Conservation (phyloP, 441 rosid species). For the Hura crepitans region DNA sequence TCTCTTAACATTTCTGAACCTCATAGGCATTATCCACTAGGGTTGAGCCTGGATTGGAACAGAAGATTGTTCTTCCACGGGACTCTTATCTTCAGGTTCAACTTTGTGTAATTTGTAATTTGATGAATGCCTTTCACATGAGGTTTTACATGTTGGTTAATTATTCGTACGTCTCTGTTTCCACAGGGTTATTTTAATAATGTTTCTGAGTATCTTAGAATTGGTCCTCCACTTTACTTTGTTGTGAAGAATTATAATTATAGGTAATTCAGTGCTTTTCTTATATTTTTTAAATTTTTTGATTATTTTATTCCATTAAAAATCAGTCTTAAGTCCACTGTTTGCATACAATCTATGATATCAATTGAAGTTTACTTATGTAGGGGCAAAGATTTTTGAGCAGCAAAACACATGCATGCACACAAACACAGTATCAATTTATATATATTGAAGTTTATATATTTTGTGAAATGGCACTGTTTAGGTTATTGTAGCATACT, state of each 20-base stretch:
- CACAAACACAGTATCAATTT: no score
- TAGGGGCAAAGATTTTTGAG: neutral
- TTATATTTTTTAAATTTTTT: neutral
- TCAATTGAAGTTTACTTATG: neutral
- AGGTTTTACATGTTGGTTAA: conserved; percentile 14
- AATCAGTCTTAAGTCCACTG: neutral
- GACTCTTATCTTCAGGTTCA: conserved; percentile 97
- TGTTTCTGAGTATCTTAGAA: conserved; percentile 75
- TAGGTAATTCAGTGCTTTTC: conserved; percentile 46
- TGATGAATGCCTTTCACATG: conserved; percentile 8
- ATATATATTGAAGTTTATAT: no score
- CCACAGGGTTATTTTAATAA: conserved; percentile 85
- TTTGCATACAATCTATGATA: neutral
- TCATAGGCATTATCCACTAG: conserved; percentile 77
- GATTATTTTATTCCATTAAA: neutral
- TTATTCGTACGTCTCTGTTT: conserved; percentile 27
- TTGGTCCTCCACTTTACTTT: conserved; percentile 92
- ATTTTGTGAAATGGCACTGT: no score
- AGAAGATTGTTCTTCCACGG: conserved; percentile 91
- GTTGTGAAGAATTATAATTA: conserved; percentile 90
- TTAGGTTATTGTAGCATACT: no score
- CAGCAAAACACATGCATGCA: no score
- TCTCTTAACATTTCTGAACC: conserved; percentile 21
- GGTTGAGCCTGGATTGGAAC: conserved; percentile 94
- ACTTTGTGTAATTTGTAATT: conserved; percentile 20